Percentiles rank a stretch among this genome's conserved stretches.
These are phyloP conservation scores for Pinus taeda DNA, from an alignment of 75 land plant species.

Conservation along the genomic window DNA sequence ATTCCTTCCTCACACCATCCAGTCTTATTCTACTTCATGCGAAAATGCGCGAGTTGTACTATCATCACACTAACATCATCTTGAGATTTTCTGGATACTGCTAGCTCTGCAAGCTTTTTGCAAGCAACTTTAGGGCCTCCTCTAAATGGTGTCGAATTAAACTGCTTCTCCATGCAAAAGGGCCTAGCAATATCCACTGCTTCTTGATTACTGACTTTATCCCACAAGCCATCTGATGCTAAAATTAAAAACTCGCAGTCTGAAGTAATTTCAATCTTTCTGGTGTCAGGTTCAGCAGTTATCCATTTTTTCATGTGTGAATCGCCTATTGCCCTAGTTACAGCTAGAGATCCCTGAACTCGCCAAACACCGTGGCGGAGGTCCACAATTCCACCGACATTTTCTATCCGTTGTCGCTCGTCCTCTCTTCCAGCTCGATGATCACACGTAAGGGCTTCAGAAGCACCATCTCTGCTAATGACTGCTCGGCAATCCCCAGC, in stretches of 20 bases:
- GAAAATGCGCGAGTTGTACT: neutral
- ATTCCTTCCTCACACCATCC: too few relatives aligned
- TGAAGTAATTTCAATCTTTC: conserved; percentile 19
- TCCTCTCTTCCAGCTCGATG: conserved; percentile 52
- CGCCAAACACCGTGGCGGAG: conserved; percentile 56
- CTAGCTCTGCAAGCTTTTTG: neutral
- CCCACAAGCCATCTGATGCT: conserved; percentile 85
- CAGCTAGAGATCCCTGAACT: conserved; percentile 55
- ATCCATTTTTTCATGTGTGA: conserved; percentile 57
- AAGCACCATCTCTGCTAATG: conserved; percentile 48
- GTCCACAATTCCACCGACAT: conserved; percentile 53
- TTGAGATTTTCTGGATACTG: neutral
- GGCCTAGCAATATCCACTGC: conserved; percentile 19
- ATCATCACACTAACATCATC: conserved; percentile 6
- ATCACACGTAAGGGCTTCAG: conserved; percentile 45
- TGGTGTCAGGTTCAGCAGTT: conserved; percentile 49
- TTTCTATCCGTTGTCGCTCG: conserved; percentile 50
- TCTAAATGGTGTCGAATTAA: too few relatives aligned
- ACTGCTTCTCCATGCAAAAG: neutral
- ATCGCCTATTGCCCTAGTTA: conserved; percentile 70
- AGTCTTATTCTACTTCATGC: too few relatives aligned
- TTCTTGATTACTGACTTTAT: conserved; percentile 43
- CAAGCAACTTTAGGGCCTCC: neutral
- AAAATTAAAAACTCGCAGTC: conserved; percentile 58
- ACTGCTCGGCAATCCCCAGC: conserved; percentile 74